Conservation (phyloP, 1,139 yeast species). For the Geotrichum cucujoidarum region DNA sequence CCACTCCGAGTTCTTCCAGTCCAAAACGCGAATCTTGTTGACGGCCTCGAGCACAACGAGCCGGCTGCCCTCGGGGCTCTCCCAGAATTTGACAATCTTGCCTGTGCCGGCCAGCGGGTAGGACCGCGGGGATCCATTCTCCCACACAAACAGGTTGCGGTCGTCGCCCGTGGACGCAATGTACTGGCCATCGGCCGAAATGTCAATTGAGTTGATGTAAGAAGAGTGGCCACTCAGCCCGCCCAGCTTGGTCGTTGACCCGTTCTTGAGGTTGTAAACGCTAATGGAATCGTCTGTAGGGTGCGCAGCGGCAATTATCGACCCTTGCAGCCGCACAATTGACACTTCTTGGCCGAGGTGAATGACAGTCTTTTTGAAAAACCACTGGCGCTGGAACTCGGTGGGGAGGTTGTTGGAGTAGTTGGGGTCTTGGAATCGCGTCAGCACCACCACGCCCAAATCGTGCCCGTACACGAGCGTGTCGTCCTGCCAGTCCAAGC, state of each 20-base stretch:
- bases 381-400: slow-evolving; percentile 23
- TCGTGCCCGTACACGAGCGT: slow-evolving; percentile 29
- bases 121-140: slow-evolving; percentile 22
- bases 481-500: slow-evolving; percentile 28
- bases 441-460: slow-evolving; percentile 26
- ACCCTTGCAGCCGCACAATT: slow-evolving; percentile 22
- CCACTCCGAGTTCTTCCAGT: slow-evolving; percentile 36
- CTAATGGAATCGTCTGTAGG: slow-evolving; percentile 27
- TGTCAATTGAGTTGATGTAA: slow-evolving; percentile 35
- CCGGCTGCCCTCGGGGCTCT: slow-evolving; percentile 33
- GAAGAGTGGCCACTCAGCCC: slow-evolving; percentile 30
- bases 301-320: slow-evolving; percentile 28
- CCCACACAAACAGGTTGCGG: slow-evolving; percentile 33
- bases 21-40: slow-evolving; percentile 32
- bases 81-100: slow-evolving; percentile 35
- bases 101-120: slow-evolving; percentile 30
- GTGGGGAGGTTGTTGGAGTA: slow-evolving; percentile 17
- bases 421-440: slow-evolving; percentile 5
- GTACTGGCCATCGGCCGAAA: slow-evolving; percentile 31
- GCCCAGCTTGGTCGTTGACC: slow-evolving; percentile 20
- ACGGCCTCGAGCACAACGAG: slow-evolving; percentile 36
- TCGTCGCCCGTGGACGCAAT: slow-evolving; percentile 37
- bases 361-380: slow-evolving; percentile 18
- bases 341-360: slow-evolving; percentile 27
- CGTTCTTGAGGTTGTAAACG: slow-evolving; percentile 17